Evolutionary conservation across 106 monocot genomes (phyloP), one percentile per base, ranked within the genome.

Genomic region (Ottelia alismoides): DNA sequence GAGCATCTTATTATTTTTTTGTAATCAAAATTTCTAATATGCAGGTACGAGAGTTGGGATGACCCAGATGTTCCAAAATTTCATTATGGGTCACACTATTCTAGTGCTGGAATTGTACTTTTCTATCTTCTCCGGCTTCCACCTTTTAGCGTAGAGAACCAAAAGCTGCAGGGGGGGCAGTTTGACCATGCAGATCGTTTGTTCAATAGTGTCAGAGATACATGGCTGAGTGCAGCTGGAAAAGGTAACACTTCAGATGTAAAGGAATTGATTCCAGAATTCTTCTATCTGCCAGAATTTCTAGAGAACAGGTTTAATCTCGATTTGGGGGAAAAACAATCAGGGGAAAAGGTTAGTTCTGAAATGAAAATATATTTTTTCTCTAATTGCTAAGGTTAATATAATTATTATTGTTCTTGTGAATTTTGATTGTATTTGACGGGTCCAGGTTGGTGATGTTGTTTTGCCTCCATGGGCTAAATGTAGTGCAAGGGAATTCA

Each of bases 171-270:
- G 65, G 98, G 98, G 24, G 98, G 98, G 2, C 82, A 89, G 47
- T 98, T 98, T 73, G 98, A 98, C 52, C 98, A 90, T 74, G 98
- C 98, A 11, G 98, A 98, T 45, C 82, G 98, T 2, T 49, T 98
- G 23, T 98, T 98, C 65, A 98, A 98, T 56, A 86, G 82, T 31
- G 51, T 90, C 44, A 73, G 67, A 57, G 98, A 98, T 55, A 98
- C 98, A 56, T 98, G 98, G 98, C 70, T 62, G 27, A 98, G 98
- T 72, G 98, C 98, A 50, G 82, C 90, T 50, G 82, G 90, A 12
- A 98, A 79, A 69, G 85, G 98, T 14, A 96, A 96, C 65, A 96
- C 94, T 29, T 96, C 94, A 29, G 88, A 96, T 72, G 94, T 96
- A 25, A 96, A 96, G 71, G 94, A 96, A 60, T 63, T 96, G 30